phyloP scores from a whole-genome alignment of 306 rosid genomes.

The Dalbergia oliveri region DNA sequence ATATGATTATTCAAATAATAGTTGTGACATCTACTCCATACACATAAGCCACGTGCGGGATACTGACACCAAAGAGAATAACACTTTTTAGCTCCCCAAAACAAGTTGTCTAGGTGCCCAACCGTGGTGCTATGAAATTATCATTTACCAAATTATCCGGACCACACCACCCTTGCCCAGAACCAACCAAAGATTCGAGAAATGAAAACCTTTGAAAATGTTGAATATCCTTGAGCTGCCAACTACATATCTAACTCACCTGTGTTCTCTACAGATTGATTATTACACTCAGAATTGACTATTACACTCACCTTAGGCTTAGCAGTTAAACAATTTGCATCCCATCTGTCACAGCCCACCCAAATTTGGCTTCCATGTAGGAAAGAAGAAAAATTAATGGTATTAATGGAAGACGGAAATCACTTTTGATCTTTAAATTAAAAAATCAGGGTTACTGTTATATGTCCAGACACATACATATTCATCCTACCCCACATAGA shows the following conservation, averaged over 20 bases:
- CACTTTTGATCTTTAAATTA: constrained; percentile 42
- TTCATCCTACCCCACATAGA: constrained; percentile 55
- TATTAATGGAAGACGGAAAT: constrained; percentile 37
- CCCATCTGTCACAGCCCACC: constrained; percentile 28
- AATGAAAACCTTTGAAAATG: constrained; percentile 33
- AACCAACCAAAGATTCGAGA: constrained; percentile 46
- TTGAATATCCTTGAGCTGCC: constrained; percentile 47
- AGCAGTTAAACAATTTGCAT: constrained; percentile 18
- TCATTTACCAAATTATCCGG: constrained; percentile 26
- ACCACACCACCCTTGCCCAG: constrained; percentile 39
- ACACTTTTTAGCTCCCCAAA: constrained; percentile 49
- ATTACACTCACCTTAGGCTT: background rate
- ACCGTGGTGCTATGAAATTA: constrained; percentile 31
- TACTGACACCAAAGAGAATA: constrained; percentile 48
- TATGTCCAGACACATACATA: constrained; percentile 61
- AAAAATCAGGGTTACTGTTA: constrained; percentile 48
- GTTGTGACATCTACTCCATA: constrained; percentile 26
- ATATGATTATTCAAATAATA: constrained; percentile 30
- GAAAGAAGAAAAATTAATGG: background rate
- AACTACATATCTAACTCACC: constrained; percentile 35
- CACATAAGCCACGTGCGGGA: constrained; percentile 54
- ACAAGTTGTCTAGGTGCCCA: constrained; percentile 42
- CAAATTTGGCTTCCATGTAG: background rate
- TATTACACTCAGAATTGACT: background rate
- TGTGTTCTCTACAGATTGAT: background rate